Base-by-base conservation (phyloP, 805 yeast genomes). In the Lipomyces starkeyi region DNA sequence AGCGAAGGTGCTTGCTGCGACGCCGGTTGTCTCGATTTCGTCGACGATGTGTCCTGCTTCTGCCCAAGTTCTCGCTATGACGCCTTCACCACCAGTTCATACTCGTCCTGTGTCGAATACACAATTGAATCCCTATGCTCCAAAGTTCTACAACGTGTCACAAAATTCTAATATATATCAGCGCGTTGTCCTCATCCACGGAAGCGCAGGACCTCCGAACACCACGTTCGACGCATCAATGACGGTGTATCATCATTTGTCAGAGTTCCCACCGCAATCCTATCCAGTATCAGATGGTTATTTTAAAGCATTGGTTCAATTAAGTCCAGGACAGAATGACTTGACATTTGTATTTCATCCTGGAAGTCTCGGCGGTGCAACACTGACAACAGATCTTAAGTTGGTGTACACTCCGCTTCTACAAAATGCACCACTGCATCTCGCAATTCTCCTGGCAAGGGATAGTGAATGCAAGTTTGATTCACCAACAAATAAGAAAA, bases 401-500 rank as follows among this genome's bases (percentile, higher is more conserved):
- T 75, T 89, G 56, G 78, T 78, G 62, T 89, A 87, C 75, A 76
- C 81, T 0, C 93, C 92, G 0, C 74, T 90, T 34, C 73, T 81
- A 2, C 84, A 86, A 64, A 87, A 90, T 73, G 90, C 90, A 59
- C 95, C 95, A 0, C 79, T 93, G n/a, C 95, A 93, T 77, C 78
- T 93, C 60, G 92, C 95, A 75, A 76, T 93, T 8, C 76, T 94
- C 14, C 78, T 92, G 1, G 98, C 91, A 1, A 83, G 81, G 63
- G 98, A 93, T 75, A 90, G 97, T 1, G 85, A 87, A 2, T 85
- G 86, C 25, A 70, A 77, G 1, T 93, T 86, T 75, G 98, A 93
- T 74, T 67, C 72, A 20, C 74, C 71, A 9, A 76, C 2, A 82
- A 84, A 71, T 6, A 83, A 82, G 62, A 70, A 74, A 6, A 72